Evolutionary conservation across 139 green algal species (phyloP), one percentile per base, ranked within the genome.

Genomic region (Micromonas commoda): DNA sequence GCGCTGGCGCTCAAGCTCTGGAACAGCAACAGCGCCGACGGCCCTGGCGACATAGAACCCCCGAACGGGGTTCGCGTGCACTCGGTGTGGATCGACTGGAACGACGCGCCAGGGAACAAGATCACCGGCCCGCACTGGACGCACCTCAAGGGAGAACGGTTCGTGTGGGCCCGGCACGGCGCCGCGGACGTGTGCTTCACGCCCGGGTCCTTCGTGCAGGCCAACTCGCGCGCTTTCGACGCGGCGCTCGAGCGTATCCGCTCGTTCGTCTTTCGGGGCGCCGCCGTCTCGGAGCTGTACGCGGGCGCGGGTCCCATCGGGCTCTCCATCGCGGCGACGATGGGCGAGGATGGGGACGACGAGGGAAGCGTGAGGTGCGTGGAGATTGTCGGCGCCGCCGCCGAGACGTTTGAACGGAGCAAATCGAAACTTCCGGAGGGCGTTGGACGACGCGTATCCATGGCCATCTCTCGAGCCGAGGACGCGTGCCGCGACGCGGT

Each of bases 221-320:
- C 87, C 70, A 94, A 94, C 80, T 87, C 78, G 37, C 83, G 83
- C 9, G 84, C 85, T 0, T 91, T 92, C 79, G 82, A 87, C 57
- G 13, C 16, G 16, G 80, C 80, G 23, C 72, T 93, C 23, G 45
- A 31, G 6, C 70, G 51, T 5, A 87, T 92, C 0, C 72, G 78
- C 33, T 19, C 16, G 23, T 70, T 39, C 20, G 84, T 93, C 24
- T 82, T 78, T 1, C 2, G 19, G 0, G 85, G 82, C 26, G 60
- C 63, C 2, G 51, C 45, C 0, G 78, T 94, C 0, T 76, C 78
- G 9, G 90, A 95, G 79, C 75, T 95, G 19, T 86, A 94, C 78
- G 87, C 90, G 24, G 90, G 90, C 3, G 84, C 88, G n/a, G 90
- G 90, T n/a, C 85, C 87, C 34, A 93, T 95, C 21, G 91, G 89